Evolutionary conservation across 2,329 filamentous ascomycete genomes (phyloP), one percentile per base, ranked within the genome.

Genomic region (Aspergillus fumigatiaffinis): DNA sequence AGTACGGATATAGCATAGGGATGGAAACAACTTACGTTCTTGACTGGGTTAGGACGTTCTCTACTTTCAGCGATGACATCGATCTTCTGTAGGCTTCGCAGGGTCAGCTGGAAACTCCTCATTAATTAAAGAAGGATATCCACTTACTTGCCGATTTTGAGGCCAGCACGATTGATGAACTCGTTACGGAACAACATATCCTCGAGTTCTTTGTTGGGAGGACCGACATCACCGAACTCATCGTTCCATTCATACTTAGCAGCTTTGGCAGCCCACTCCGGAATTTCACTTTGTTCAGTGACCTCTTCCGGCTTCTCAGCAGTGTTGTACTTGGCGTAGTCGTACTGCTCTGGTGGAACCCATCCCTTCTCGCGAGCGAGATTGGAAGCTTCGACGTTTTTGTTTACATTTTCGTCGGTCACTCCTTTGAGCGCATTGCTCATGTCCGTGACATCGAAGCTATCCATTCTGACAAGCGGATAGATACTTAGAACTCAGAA

Each of bases 221-320:
- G 92, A 6, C 88, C 93, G 54, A 99, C 80, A 44, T 97, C 93
- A 2, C 93, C 94, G 64, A 83, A 90, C 2, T 96, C 91, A 10
- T 92, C 91, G 20, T 86, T 82, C 89, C 90, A 97, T 68, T 92
- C 85, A 66, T 97, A 97, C 47, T 89, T 80, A 0, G 71, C 76
- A n/a, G 85, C 87, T 54, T 83, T 83, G 41, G 78, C 77, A 52
- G 79, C 77, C 84, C 79, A 85, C 6, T 75, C 70, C 14, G 69
- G 68, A n/a, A 66, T 58, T 3, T 70, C 65, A 29, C 55, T 44
- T 48, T 64, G 23, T 23, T 60, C 59, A 1, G 35, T 20, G 44
- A 48, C 58, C 28, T 66, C 61, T 5, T 66, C 64, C 17, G 64
- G 57, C 38, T 65, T 61, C 8, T 58, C 52, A 9, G 51, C 47